Conservation (phyloP, 352 stramenopile species). For the Phytophthora sojae region DNA sequence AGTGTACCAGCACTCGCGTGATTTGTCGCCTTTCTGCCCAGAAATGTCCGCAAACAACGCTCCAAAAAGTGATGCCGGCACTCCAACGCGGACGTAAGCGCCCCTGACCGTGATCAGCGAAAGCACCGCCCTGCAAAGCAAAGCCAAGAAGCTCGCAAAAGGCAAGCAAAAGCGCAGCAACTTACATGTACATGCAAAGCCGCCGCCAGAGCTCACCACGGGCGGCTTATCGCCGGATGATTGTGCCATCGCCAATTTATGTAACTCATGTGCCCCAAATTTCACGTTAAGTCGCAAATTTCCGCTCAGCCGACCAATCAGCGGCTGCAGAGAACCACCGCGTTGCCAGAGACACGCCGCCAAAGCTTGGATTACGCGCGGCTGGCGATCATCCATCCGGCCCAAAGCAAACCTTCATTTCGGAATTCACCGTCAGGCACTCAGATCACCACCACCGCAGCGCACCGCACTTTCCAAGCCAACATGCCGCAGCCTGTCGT, state of each 20-base stretch:
- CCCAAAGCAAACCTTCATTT: conserved; percentile 13
- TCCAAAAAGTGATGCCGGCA: neutral
- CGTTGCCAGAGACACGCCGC: conserved; percentile 28
- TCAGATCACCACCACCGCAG: neutral
- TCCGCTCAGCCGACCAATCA: neutral
- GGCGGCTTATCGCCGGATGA: neutral
- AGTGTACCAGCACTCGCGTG: too few species aligned
- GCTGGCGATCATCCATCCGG: neutral
- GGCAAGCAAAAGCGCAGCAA: too few species aligned
- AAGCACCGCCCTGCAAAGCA: neutral
- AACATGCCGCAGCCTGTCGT: conserved; percentile 29
- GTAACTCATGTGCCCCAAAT: neutral
- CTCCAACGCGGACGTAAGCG: neutral
- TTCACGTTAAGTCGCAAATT: neutral
- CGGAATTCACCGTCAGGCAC: conserved; percentile 18
- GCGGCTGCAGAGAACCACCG: conserved; percentile 7
- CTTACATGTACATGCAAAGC: too few species aligned
- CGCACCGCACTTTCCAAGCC: neutral
- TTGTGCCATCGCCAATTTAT: neutral
- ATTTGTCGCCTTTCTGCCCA: too few species aligned
- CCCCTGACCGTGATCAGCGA: neutral
- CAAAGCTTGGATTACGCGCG: conserved; percentile 23
- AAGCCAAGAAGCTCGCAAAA: too few species aligned
- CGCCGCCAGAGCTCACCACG: neutral
- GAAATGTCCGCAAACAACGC: neutral